Percentiles rank a stretch among this genome's conserved stretches.
Conservation (phyloP, 768 basidiomycete species). For the Myochromella boudieri region DNA sequence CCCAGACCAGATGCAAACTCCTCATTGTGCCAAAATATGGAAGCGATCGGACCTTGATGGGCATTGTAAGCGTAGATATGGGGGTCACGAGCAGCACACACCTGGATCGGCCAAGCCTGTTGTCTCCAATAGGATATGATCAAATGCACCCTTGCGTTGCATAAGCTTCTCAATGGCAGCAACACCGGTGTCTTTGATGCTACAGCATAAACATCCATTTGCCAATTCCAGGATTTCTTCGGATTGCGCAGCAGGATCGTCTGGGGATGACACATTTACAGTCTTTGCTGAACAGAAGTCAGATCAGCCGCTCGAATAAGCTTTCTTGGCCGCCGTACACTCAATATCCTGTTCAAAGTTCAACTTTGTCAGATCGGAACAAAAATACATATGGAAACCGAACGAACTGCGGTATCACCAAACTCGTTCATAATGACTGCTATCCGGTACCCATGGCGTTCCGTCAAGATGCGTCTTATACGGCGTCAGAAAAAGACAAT, state of each 20-base stretch:
- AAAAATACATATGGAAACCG: no score
- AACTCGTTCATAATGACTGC: conserved; percentile 99
- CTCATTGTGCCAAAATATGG: conserved; percentile 87
- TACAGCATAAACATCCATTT: conserved; percentile 98
- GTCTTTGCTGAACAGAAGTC: conserved; percentile 61
- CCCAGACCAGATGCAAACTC: conserved; percentile 71
- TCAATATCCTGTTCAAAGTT: conserved; percentile 76
- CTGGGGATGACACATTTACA: conserved; percentile 74
- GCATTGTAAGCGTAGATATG: not conserved
- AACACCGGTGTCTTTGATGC: conserved; percentile 90
- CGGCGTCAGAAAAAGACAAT: not conserved
- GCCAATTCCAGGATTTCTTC: conserved; percentile 91
- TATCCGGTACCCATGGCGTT: conserved; percentile 91
- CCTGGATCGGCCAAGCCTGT: conserved; percentile 97
- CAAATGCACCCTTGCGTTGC: conserved; percentile 83
- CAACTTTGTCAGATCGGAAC: no score
- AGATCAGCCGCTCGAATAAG: conserved; percentile 4
- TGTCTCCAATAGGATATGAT: conserved; percentile 94
- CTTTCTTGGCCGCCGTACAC: conserved; percentile 46
- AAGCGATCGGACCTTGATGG: conserved; percentile 75
- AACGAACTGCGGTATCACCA: conserved; percentile 85
- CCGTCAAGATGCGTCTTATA: conserved; percentile 83
- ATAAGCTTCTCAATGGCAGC: conserved; percentile 94
- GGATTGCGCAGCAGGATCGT: conserved; percentile 61
- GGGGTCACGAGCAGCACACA: conserved; percentile 24